phyloP scores from a whole-genome alignment of 495 filamentous ascomycete species.

The Clavariopsis aquatica region DNA sequence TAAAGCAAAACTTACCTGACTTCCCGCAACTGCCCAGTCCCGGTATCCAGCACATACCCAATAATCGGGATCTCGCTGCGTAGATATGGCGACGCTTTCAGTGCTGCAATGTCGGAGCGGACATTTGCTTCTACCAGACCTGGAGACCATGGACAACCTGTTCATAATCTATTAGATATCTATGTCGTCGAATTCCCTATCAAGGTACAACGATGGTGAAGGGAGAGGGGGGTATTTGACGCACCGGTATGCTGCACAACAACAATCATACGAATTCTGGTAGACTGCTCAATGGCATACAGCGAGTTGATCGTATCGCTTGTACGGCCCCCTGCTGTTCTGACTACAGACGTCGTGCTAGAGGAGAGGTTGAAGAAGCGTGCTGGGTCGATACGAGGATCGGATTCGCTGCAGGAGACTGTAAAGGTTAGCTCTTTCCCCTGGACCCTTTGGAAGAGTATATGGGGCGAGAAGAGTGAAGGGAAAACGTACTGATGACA shows the following conservation, averaged over 20 bases:
- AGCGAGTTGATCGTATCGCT: constrained; percentile 39
- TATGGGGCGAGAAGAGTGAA: neutral
- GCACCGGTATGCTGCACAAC: constrained; percentile 38
- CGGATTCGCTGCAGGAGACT: constrained; percentile 30
- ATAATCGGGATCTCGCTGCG: constrained; percentile 21
- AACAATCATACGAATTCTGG: constrained; percentile 39
- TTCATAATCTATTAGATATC: neutral
- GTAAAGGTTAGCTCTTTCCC: neutral
- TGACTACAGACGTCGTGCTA: constrained; percentile 39
- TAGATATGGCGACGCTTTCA: constrained; percentile 19
- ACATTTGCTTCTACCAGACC: constrained; percentile 21
- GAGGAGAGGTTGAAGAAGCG: constrained; percentile 31
- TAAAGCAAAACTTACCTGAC: constrained; percentile 20
- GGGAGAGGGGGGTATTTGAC: constrained; percentile 4
- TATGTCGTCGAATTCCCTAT: neutral
- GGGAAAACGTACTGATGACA: constrained; percentile 5
- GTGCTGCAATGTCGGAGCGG: constrained; percentile 12
- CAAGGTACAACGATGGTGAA: too few relatives aligned
- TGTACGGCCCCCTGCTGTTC: constrained; percentile 42
- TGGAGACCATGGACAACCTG: constrained; percentile 12
- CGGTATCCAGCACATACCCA: constrained; percentile 27
- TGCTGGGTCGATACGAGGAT: constrained; percentile 27
- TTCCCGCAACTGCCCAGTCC: constrained; percentile 24
- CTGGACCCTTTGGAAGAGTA: neutral
- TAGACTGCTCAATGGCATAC: constrained; percentile 39